Conservation (phyloP, 352 stramenopile genomes). For the Nothophytophthora sp. region DNA sequence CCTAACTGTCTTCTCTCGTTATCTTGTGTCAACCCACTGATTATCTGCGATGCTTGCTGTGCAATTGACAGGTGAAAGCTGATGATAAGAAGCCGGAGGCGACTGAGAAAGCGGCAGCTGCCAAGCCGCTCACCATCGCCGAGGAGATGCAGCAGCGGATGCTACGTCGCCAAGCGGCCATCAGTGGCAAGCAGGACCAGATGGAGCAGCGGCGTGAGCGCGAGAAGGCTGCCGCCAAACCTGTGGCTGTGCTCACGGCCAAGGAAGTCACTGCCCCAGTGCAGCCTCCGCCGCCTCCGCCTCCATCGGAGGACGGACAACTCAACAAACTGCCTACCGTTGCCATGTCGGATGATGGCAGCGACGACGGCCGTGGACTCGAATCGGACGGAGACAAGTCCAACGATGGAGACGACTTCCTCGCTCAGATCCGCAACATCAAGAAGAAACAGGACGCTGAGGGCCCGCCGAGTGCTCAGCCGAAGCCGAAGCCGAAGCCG, state of each 20-base stretch:
- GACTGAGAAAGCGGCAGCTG: constrained; percentile 34
- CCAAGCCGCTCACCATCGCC: constrained; percentile 68
- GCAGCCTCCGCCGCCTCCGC: constrained; percentile 44
- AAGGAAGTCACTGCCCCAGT: constrained; percentile 68
- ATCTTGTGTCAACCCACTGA: neutral
- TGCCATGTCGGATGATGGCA: constrained; percentile 85
- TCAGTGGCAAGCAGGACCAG: constrained; percentile 85
- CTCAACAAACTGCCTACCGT: constrained; percentile 64
- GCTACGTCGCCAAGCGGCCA: constrained; percentile 68
- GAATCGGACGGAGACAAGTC: constrained; percentile 61
- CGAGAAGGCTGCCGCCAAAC: constrained; percentile 61
- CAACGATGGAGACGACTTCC: constrained; percentile 78
- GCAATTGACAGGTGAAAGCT: constrained; percentile 30
- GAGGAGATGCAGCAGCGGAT: constrained; percentile 87
- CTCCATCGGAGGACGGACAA: constrained; percentile 44
- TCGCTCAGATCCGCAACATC: constrained; percentile 81
- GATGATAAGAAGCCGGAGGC: constrained; percentile 33
- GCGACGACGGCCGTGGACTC: constrained; percentile 37
- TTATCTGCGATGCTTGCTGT: neutral
- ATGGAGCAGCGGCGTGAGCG: constrained; percentile 81
- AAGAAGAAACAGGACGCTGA: constrained; percentile 79
- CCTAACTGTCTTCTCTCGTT: neutral
- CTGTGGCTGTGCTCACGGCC: constrained; percentile 73
- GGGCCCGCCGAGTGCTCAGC: constrained; percentile 17
- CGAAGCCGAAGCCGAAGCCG: too few species aligned